Evolutionary conservation across 352 stramenopile genomes (phyloP).

Genomic region (Phytophthora sojae): DNA sequence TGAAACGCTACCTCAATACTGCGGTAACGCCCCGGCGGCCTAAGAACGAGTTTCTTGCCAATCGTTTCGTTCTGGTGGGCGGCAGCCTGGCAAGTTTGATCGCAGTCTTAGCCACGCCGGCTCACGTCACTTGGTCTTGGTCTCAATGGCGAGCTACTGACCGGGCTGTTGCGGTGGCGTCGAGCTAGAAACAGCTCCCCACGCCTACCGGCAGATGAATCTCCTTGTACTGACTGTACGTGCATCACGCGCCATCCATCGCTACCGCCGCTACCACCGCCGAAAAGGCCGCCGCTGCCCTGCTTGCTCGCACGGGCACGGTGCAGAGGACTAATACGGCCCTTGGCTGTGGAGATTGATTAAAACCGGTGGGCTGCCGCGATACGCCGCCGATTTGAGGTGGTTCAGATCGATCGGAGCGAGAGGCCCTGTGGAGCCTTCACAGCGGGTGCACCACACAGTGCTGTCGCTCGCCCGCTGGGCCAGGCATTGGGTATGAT

Average conservation of each 20-base stretch:
- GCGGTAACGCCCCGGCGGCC: background rate
- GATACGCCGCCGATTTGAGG: background rate
- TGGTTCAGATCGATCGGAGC: background rate
- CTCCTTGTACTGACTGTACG: too few relatives aligned
- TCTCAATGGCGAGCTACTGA: too few relatives aligned
- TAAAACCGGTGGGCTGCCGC: background rate
- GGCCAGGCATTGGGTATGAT: too few relatives aligned
- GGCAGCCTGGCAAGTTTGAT: background rate
- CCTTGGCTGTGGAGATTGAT: background rate
- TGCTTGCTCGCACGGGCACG: conserved; percentile 1
- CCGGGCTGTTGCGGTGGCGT: background rate
- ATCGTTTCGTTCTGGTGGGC: conserved; percentile 1
- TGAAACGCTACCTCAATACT: background rate
- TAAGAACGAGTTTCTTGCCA: background rate
- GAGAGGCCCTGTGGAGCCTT: background rate
- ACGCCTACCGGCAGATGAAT: background rate
- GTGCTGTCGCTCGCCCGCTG: background rate
- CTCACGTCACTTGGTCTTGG: background rate
- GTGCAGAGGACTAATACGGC: background rate
- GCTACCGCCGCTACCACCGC: background rate
- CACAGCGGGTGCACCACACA: too few relatives aligned
- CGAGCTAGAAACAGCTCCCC: background rate
- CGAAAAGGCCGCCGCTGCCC: background rate
- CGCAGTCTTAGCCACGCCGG: background rate
- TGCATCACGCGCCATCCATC: background rate